A percentile compares a stretch with the other conserved stretches of the same genome.
Conservation (phyloP, 2,329 filamentous ascomycete species). For the Pestalotiopsis sp. region DNA sequence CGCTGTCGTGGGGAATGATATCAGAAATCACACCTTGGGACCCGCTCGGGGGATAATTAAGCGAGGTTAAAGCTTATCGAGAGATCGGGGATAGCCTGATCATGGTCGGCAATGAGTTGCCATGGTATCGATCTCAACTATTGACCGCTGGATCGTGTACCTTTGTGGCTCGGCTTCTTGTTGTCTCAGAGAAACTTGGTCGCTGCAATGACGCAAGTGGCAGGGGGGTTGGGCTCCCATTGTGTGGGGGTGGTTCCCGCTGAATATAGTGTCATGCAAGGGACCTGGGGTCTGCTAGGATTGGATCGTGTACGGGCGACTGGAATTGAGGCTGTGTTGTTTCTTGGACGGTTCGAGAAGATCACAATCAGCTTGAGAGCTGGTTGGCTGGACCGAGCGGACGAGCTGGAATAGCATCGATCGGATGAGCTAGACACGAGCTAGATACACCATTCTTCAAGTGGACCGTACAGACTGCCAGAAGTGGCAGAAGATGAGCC, state of each 20-base stretch:
- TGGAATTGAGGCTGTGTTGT: background rate
- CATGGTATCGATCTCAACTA: background rate
- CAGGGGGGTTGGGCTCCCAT: background rate
- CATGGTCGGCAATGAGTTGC: background rate
- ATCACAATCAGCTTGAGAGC: too few species aligned
- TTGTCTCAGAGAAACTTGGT: background rate
- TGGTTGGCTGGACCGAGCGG: too few species aligned
- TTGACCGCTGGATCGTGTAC: background rate
- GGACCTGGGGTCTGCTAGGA: background rate
- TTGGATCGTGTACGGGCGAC: background rate
- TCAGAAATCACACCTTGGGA: slow-evolving; percentile 4
- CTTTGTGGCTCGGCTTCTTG: background rate
- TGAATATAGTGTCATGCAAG: background rate
- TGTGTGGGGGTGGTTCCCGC: background rate
- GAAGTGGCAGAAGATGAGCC: too few species aligned
- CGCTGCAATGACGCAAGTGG: background rate
- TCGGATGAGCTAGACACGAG: too few species aligned
- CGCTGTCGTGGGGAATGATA: background rate
- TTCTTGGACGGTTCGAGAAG: background rate
- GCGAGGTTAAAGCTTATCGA: background rate
- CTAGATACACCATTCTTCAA: too few species aligned
- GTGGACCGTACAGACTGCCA: too few species aligned
- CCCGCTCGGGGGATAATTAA: background rate
- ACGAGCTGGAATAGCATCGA: too few species aligned
- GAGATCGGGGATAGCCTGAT: background rate